These are phyloP conservation scores for Centella asiatica DNA, from an alignment of 129 eudicot genomes.

Conservation along the genomic window DNA sequence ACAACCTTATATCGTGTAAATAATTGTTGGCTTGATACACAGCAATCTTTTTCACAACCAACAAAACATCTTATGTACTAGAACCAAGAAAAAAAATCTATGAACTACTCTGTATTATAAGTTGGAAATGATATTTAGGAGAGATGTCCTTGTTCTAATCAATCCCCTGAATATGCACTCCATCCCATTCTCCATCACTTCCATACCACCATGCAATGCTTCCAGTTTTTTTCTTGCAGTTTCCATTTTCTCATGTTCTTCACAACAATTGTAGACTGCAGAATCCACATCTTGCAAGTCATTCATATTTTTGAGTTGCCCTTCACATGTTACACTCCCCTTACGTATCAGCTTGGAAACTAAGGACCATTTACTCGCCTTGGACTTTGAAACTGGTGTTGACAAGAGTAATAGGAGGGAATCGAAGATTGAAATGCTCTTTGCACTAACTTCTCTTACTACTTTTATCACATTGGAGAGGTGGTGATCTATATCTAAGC, in stretches of 20 bases:
- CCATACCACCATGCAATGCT: constrained; percentile 1
- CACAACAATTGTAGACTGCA: not conserved
- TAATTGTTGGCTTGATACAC: too few relatives aligned
- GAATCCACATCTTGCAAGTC: constrained; percentile 4
- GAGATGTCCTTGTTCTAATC: constrained; percentile 26
- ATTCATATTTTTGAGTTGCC: not conserved
- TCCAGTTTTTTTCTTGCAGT: not conserved
- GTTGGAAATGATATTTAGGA: constrained; percentile 25
- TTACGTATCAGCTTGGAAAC: not conserved
- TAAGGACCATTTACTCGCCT: constrained; percentile 1
- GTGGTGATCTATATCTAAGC: not conserved
- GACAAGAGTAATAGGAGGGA: not conserved
- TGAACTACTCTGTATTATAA: too few relatives aligned
- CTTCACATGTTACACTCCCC: not conserved
- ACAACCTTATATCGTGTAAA: too few relatives aligned
- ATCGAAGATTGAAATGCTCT: not conserved
- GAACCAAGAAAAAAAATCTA: too few relatives aligned
- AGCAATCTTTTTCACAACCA: too few relatives aligned
- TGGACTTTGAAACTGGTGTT: not conserved
- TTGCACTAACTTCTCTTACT: not conserved
- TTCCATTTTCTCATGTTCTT: not conserved
- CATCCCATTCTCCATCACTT: constrained; percentile 18
- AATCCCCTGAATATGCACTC: constrained; percentile 21
- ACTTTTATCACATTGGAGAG: not conserved
- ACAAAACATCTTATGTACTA: too few relatives aligned